A percentile compares a stretch with the other conserved stretches of the same genome.
Evolutionary conservation across 139 green algal genomes (phyloP).

Genomic region (Chlorella sp.): DNA sequence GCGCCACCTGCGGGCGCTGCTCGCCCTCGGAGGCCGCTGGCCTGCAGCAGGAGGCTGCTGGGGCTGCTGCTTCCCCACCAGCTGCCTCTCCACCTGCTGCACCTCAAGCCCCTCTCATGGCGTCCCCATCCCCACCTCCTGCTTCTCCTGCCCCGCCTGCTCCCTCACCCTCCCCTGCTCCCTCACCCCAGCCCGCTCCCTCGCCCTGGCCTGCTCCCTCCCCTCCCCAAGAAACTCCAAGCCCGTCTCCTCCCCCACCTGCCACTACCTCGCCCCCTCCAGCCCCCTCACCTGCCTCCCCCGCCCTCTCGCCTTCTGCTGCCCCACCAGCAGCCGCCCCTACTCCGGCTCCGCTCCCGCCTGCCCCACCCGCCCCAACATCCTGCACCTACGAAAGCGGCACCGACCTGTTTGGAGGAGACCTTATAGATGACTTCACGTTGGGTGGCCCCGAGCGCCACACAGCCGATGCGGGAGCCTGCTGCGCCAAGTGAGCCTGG

Average conservation of each 20-base stretch:
- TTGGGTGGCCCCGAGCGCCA: not conserved
- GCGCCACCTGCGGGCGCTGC: constrained; percentile 16
- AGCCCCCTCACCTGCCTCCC: not conserved
- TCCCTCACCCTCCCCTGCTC: not conserved
- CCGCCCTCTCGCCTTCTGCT: not conserved
- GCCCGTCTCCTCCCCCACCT: not conserved
- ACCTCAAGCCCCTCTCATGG: not conserved
- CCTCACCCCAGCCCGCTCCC: not conserved
- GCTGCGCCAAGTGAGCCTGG: constrained; percentile 17
- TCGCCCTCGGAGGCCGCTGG: not conserved
- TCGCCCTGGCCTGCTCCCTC: not conserved
- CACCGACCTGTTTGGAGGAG: constrained; percentile 1
- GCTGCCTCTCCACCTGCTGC: not conserved
- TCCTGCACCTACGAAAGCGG: not conserved
- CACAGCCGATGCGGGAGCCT: not conserved
- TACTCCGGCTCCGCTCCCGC: too few species aligned
- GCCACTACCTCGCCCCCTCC: not conserved
- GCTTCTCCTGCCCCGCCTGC: not conserved
- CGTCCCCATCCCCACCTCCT: not conserved
- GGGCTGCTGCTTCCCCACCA: not conserved
- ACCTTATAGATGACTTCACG: not conserved
- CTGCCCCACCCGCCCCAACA: not conserved
- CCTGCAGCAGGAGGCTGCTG: too few species aligned
- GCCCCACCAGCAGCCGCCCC: not conserved
- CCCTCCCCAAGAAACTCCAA: not conserved